Evolutionary conservation across 2,329 filamentous ascomycete species (phyloP), one percentile per base, ranked within the genome.

Genomic region (Aspergillus sp.): DNA sequence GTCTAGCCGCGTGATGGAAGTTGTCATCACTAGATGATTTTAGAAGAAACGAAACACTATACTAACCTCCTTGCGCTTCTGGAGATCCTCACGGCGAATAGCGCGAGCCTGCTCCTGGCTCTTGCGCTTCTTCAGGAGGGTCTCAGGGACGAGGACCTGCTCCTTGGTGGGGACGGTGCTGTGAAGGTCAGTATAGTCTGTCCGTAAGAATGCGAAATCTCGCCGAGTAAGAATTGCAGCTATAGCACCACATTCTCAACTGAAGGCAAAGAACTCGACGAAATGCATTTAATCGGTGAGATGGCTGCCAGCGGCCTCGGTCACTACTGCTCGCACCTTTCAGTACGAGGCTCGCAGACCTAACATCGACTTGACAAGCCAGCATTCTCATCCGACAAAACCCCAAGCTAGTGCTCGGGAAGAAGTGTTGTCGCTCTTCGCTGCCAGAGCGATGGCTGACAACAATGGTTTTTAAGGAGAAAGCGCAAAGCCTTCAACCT

Each of bases 101-200:
- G 91, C 88, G 67, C 88, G 84, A 66, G 88, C 86, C 80, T 95
- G 94, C 80, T 98, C 91, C 74, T 95, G 89, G 68, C 79, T 86
- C 86, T 98, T 98, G 75, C 91, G 85, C 86, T 98, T 98, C 84
- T 98, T 98, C 69, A 98, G 80, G 61, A 98, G 85, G 58, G 91
- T 98, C 85, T 98, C 91, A 55, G 91, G 91, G 64, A 96, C 86
- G 67, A 96, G 76, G 67, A 98, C 80, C 68, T 96, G 83, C 68
- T 95, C 85, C 69, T 88, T 72, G 68, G 86, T 93, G 53, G 91
- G 86, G 62, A 94, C 84, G 71, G 79, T 80, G 72, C 86, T 94
- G 63, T 60, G 63, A 48, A 63, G 57, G 66, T 78, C 66, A 85
- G 80, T 82, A 85, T 78, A 84, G 81, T 84, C 79, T 77, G 74